Evolutionary conservation across 345 rosid species (phyloP).

Genomic region (Angophora floribunda): DNA sequence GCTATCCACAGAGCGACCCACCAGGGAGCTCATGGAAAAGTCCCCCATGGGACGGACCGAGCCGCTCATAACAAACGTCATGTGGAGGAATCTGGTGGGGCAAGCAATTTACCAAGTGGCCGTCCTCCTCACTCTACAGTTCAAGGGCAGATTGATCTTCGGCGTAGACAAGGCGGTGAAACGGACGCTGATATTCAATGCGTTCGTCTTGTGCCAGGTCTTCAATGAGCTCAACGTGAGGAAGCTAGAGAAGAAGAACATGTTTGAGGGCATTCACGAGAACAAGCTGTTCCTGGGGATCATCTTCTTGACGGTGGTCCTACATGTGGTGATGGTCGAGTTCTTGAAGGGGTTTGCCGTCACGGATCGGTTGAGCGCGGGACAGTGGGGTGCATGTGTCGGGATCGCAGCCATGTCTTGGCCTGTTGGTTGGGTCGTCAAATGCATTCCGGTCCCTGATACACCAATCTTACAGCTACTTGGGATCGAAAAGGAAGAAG

Average conservation of each 20-base stretch:
- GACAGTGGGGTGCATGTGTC: no score
- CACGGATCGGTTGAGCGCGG: no score
- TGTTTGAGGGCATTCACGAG: conserved; percentile 24
- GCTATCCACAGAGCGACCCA: conserved; percentile 53
- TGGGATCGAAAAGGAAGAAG: no score
- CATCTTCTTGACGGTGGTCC: conserved; percentile 8
- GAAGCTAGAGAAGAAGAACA: conserved; percentile 26
- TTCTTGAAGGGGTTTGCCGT: no score
- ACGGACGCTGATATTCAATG: conserved; percentile 36
- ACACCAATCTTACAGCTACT: no score
- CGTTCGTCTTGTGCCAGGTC: conserved; percentile 57
- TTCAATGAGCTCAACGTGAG: conserved; percentile 50
- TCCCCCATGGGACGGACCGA: conserved; percentile 42
- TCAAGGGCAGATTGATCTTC: conserved; percentile 22
- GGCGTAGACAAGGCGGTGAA: no score
- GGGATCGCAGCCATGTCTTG: no score
- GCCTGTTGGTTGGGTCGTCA: no score
- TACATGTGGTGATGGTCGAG: conserved; percentile 30
- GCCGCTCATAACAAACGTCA: conserved; percentile 59
- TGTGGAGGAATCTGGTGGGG: conserved; percentile 67
- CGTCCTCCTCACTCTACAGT: conserved; percentile 48
- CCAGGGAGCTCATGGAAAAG: conserved; percentile 48
- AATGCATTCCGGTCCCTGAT: no score
- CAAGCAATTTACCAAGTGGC: conserved; percentile 56
- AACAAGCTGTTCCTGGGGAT: no score